Evolutionary conservation across 495 filamentous ascomycete genomes (phyloP), one percentile per base, ranked within the genome.

Genomic region (Saxophila tyrrhenica): DNA sequence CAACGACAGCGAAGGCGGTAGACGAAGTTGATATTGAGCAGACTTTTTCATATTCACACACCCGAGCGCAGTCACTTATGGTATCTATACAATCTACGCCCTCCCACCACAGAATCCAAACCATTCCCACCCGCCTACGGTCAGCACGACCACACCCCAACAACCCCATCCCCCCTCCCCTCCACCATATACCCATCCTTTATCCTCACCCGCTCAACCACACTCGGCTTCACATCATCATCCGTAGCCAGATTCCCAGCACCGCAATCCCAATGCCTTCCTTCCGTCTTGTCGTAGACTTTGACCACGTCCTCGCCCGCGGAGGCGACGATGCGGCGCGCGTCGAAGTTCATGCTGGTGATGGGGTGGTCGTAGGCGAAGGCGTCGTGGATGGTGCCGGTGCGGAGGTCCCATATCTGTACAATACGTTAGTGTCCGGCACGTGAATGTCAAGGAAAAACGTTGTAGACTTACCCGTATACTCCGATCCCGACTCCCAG

Each of bases 351-450:
- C 92, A 97, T 97, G 73, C 85, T 89, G 22, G 88, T 95, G 57
- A 99, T 78, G 0, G 91, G 84, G 63, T 88, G 76, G 64, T 96
- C 89, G 67, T 96, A 99, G 42, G 92, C 92, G 64, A 86, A 99
- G 25, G 90, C 94, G 65, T 99, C 92, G 65, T 84, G 87, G 60
- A 99, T 96, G 15, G 89, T 90, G 39, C 92, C 92, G 15, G 86
- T 99, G 39, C 92, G 86, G 42, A 99, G 83, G 72, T 99, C 92
- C 92, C 92, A 99, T 65, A 99, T 96, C 92, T 98, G 47, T 52
- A 8, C 8, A 39, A 39, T 39, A 16, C 16, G n/a, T n/a, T n/a
- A n/a, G n/a, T n/a, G n/a, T n/a, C n/a, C n/a, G n/a, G n/a, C n/a
- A n/a, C n/a, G n/a, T n/a, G n/a, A n/a, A n/a, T n/a, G n/a, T n/a